Base-by-base conservation (phyloP, 1,139 yeast genomes). In the Candida albicans region DNA sequence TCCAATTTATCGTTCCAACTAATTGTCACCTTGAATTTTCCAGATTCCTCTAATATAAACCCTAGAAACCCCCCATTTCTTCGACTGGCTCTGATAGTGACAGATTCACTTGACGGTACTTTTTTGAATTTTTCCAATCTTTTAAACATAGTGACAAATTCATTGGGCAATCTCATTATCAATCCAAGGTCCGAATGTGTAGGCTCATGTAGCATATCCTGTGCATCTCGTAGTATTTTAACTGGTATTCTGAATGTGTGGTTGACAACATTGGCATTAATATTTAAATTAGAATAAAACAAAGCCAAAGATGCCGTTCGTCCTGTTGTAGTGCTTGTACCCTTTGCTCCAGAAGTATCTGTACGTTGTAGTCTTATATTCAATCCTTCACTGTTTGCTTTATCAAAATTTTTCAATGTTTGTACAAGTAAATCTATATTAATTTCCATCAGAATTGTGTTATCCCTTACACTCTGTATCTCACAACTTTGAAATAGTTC, bases 211-310 rank as follows among this genome's bases (percentile, higher is more conserved):
- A 67, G 55, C 9, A 68, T 65, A 45, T 74, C 79, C 48, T 71
- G 73, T 28, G 68, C 70, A 50, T 64, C 65, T 51, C 76, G 73
- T 48, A 81, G 55, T 36, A 82, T 67, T 49, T 78, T 65, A 3
- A 79, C 82, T 0, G 87, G 86, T 28, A 82, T 75, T 37, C 75
- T 72, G 54, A 81, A 81, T 8, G 82, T 75, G 52, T 82, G 86
- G 48, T 73, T 74, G n/a, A 81, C 67, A 2, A 68, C 54, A 45
- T 59, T 69, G 25, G 70, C 54, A 45, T 59, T 63, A 25, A 54
- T 47, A 43, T 64, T 62, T 29, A 62, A 52, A 54, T 68, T 59
- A 44, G 78, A 50, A 55, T 80, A 82, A 51, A 68, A 73, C 7
- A 82, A 52, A 0, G 83, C 81, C 41, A 82, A 61, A 10, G 77